These are phyloP conservation scores for Sporothrix curviconia DNA, from an alignment of 2,329 filamentous ascomycete species.

Conservation along the genomic window DNA sequence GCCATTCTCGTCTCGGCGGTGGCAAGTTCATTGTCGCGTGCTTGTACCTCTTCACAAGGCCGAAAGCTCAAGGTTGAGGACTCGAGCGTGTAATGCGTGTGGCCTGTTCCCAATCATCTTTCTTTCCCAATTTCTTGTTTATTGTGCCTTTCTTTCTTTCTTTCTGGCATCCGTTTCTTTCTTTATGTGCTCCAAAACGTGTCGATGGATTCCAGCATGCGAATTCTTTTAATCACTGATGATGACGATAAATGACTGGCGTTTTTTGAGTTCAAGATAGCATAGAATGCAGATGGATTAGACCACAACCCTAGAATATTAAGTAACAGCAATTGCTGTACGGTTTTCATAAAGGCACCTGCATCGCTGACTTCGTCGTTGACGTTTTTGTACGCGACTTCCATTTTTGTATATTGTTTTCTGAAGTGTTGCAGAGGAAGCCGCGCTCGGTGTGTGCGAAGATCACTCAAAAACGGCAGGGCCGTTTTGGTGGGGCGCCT, in stretches of 20 bases:
- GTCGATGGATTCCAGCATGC: not conserved
- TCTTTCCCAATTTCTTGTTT: not conserved
- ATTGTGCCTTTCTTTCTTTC: not conserved
- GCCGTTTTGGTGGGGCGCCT: not conserved
- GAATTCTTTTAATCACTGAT: not conserved
- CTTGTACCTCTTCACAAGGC: constrained; percentile 37
- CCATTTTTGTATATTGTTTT: no score
- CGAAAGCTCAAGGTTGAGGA: constrained; percentile 25
- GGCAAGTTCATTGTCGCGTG: constrained; percentile 40
- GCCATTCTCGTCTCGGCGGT: constrained; percentile 38
- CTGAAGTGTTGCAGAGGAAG: no score
- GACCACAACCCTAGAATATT: not conserved
- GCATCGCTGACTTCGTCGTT: no score
- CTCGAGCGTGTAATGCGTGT: constrained; percentile 4
- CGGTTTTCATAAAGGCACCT: no score
- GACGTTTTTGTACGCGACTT: no score
- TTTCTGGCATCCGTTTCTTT: not conserved
- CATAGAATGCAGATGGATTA: not conserved
- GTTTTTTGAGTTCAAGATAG: no score
- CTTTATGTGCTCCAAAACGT: not conserved
- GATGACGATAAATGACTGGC: constrained; percentile 6
- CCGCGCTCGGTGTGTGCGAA: no score
- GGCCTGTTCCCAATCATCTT: not conserved
- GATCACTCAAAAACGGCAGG: not conserved
- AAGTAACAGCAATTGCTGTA: not conserved